A percentile compares a stretch with the other conserved stretches of the same genome.
Conservation (phyloP, 257 asterid genomes). For the Solanum virginianum region DNA sequence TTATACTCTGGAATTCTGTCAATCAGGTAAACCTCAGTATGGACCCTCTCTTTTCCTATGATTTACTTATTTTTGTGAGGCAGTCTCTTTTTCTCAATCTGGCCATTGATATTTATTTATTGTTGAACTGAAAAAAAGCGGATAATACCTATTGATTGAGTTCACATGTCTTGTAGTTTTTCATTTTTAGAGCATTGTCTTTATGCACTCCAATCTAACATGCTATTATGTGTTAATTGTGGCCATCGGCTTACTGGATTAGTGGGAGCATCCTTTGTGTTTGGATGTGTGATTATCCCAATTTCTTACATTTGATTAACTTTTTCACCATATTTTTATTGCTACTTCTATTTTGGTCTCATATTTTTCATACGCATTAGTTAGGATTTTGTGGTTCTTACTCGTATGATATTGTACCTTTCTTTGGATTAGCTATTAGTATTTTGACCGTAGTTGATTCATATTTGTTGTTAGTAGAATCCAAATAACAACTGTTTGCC, state of each 20-base stretch:
- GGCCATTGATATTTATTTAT: not conserved
- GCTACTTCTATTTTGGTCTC: not conserved
- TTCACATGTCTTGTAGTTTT: not conserved
- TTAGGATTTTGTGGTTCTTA: not conserved
- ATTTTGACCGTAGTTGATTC: not conserved
- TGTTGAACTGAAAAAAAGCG: no score
- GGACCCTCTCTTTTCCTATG: not conserved
- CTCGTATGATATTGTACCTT: not conserved
- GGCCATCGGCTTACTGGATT: not conserved
- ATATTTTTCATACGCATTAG: not conserved
- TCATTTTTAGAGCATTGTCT: not conserved
- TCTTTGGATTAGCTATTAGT: not conserved
- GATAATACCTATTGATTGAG: no score
- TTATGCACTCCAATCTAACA: not conserved
- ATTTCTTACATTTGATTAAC: not conserved
- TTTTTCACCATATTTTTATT: not conserved
- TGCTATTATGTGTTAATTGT: not conserved
- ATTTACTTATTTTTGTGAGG: no score
- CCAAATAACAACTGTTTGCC: not conserved
- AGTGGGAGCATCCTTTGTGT: not conserved
- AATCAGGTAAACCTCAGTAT: not conserved
- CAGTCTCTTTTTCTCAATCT: not conserved
- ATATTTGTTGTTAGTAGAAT: not conserved
- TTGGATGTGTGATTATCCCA: not conserved
- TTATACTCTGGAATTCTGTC: no score